A percentile compares a stretch with the other conserved stretches of the same genome.
These are phyloP conservation scores for Cryptosporidium muris DNA, from an alignment of 169 alveolate genomes.

Conservation along the genomic window DNA sequence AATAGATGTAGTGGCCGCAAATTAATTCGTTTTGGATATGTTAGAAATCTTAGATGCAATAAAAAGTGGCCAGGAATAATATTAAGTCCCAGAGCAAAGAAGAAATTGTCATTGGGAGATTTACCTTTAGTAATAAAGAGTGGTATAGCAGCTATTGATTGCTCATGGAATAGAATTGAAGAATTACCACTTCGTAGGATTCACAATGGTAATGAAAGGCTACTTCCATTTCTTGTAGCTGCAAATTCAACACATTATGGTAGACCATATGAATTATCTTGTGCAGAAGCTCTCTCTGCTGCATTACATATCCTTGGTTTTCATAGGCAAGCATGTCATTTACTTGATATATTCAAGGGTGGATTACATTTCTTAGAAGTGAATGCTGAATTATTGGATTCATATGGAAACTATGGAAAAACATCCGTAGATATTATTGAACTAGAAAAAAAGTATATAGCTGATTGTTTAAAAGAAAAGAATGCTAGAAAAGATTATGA, in stretches of 20 bases:
- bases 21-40: slow-evolving; percentile 81
- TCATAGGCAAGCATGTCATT: slow-evolving; percentile 79
- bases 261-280: slow-evolving; percentile 89
- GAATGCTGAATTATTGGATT: slow-evolving; percentile 81
- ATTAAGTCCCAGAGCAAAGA: slow-evolving; percentile 87
- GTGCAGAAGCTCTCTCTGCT: slow-evolving; percentile 96
- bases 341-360: slow-evolving; percentile 87
- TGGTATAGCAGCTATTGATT: slow-evolving; percentile 94
- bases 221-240: slow-evolving; percentile 91
- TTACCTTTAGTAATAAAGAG: slow-evolving; percentile 78
- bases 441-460: slow-evolving; percentile 64
- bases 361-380: slow-evolving; percentile 86
- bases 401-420: slow-evolving; percentile 76
- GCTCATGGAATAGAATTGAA: slow-evolving; percentile 92
- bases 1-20: slow-evolving; percentile 94
- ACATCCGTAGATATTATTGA: slow-evolving; percentile 70
- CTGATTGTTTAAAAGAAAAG: slow-evolving; percentile 1
- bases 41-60: slow-evolving; percentile 22
- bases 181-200: slow-evolving; percentile 81
- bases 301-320: slow-evolving; percentile 87
- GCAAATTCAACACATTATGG: slow-evolving; percentile 96
- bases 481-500: slow-evolving; percentile 19
- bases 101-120: slow-evolving; percentile 86
- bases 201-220: slow-evolving; percentile 77
- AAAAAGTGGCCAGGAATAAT: slow-evolving; percentile 88